Evolutionary conservation across 148 eudicot genomes (phyloP), one percentile per base, ranked within the genome.

Genomic region (Rhododendron ovatum): DNA sequence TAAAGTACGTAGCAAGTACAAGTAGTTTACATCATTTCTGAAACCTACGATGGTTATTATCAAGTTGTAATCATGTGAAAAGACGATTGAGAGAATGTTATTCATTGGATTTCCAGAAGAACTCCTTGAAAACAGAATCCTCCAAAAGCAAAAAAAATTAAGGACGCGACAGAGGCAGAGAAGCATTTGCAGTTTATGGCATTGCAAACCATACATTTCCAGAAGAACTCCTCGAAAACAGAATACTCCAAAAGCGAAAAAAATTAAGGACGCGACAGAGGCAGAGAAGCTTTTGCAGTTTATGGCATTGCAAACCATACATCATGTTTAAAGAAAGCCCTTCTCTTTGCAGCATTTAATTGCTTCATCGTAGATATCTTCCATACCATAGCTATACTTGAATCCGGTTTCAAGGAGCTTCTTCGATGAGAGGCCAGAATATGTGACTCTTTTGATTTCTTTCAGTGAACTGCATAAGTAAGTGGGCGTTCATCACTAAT

Each of bases 271-370:
- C 0, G 7, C 80, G 4, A 39, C n/a, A 45, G 1, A 45, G 3
- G 28, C 55, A 78, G 7, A 78, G 11, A 10, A 78, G 24, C 4
- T 2, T 15, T 43, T 17, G 43, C 7, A n/a, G 26, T 15, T 39
- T 65, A 41, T 17, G 8, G 24, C 82, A 59, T 37, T 57, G 24
- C 24, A 77, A 35, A 76, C 13, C 79, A 7, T 61, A 24, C 13
- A 63, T 22, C 7, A 59, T n/a, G 2, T 18, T 4, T 88, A 88
- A 35, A 86, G 86, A 24, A 87, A 59, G 22, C 89, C 89, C 75
- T 84, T 89, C 39, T 89, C 85, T 78, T 87, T 89, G 91, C 89
- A 89, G 83, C 90, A 89, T 59, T 75, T 30, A 51, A 89, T 84
- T 47, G 89, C 89, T 6, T 82, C 83, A 84, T 84, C 76, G 15